Conservation (phyloP, 1,139 yeast species). For the Geotrichum bryndzae region DNA sequence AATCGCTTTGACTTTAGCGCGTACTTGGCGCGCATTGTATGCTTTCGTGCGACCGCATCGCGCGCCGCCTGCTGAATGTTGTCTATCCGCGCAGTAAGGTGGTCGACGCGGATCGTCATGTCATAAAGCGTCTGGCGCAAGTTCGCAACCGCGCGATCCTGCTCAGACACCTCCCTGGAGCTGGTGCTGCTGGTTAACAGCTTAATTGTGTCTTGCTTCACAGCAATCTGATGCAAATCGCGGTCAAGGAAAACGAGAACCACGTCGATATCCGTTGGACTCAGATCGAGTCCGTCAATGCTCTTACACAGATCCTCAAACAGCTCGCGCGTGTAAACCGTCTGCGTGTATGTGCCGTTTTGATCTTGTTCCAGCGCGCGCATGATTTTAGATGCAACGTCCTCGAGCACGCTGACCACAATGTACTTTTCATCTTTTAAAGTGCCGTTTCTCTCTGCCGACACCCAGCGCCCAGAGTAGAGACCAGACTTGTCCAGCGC, state of each 20-base stretch:
- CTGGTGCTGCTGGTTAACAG: slow-evolving; percentile 13
- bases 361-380: slow-evolving; percentile 11
- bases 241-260: slow-evolving; percentile 29
- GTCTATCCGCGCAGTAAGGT: slow-evolving; percentile 24
- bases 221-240: slow-evolving; percentile 23
- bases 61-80: slow-evolving; percentile 26
- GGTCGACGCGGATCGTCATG: slow-evolving; percentile 27
- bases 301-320: slow-evolving; percentile 15
- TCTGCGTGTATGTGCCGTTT: slow-evolving; percentile 23
- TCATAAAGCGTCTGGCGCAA: slow-evolving; percentile 28
- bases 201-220: slow-evolving; percentile 24
- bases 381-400: slow-evolving; percentile 22
- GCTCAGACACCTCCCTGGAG: slow-evolving; percentile 23
- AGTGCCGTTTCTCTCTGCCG: slow-evolving; percentile 21
- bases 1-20: slow-evolving; percentile 27
- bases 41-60: slow-evolving; percentile 22
- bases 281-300: slow-evolving; percentile 1
- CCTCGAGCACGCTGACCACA: slow-evolving; percentile 22
- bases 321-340: slow-evolving; percentile 26
- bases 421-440: slow-evolving; percentile 29
- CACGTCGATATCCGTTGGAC: slow-evolving; percentile 26
- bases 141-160: slow-evolving; percentile 32
- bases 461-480: slow-evolving; percentile 25
- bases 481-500: slow-evolving; percentile 23
- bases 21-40: slow-evolving; percentile 29